Evolutionary conservation across 768 basidiomycete species (phyloP), one percentile per base, ranked within the genome.

Genomic region (Tricholoma sp.): DNA sequence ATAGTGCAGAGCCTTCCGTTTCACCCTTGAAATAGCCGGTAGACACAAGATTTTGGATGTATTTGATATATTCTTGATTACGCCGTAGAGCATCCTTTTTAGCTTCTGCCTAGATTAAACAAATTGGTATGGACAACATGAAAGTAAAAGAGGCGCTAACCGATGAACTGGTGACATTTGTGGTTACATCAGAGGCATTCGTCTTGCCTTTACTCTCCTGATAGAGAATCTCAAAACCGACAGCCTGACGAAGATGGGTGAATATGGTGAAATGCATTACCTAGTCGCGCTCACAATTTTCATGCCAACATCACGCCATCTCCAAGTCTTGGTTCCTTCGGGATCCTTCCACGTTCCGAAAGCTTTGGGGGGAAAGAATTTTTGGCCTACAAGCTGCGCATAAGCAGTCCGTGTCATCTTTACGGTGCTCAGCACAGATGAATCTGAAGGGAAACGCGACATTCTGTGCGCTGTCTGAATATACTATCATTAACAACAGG

Each of bases 211-310:
- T 87, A 57, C 83, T 88, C 67, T 94, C 94, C 67, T 90, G 86
- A 68, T 90, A 98, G 39, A 97, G 79, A 80, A 98, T 99, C 74
- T 99, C 97, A 60, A 98, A 98, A 1, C 97, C 97, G 60, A 92
- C 92, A 2, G 94, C 86, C 88, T 95, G 7, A 46, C 9, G 21
- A 27, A 49, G 27, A 53, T 54, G 54, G 59, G 50, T 64, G 24
- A 19, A 56, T 43, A 27, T 31, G 5, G 22, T 35, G 50, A 24
- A 35, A 35, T 12, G 45, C 50, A 12, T 21, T 37, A 31, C 6
- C 29, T 24, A 43, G 51, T 31, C 16, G 46, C 4, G 71, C 82
- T 50, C 59, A 91, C 94, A 53, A 98, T 85, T 76, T 98, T 98
- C 86, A 98, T 89, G 7, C 96, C 96, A 27, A 91, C 69, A 71